Evolutionary conservation across 768 basidiomycete species (phyloP), one percentile per base, ranked within the genome.

Genomic region (Lactarius evosmus): DNA sequence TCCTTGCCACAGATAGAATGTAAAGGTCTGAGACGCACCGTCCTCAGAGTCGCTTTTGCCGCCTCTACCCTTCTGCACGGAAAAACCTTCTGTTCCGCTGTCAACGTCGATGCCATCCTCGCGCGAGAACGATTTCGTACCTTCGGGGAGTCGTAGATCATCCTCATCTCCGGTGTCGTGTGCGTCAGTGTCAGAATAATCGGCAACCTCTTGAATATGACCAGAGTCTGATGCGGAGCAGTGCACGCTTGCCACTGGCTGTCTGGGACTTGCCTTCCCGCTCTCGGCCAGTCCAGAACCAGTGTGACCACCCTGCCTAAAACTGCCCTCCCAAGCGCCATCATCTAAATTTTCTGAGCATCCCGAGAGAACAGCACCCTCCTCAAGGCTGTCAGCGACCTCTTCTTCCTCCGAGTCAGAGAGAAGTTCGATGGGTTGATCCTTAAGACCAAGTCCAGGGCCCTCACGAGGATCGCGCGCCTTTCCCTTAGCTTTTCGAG

Each of bases 341-440:
- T 70, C 82, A 73, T 86, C 85, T 0, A 85, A 84, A 69, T 85
- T 83, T 57, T 86, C 81, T 8, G 85, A 84, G 69, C 85, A 83
- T 56, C 86, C 81, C 9, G 76, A 64, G 12, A 66, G 64, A 30
- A 58, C 65, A 6, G 60, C 68, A 0, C 69, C 74, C 16, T 50
- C 67, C 16, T 59, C 69, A 29, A 67, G 57, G 27, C 71, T 76
- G 60, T 73, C 67, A 38, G 73, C 72, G 12, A 75, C 75, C 36
- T 72, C 73, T 22, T 70, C 74, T 27, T 69, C 65, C 22, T 75
- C 77, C 14, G 77, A 78, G 57, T 75, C 78, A 40, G 69, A 72
- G 38, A 82, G 77, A 5, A 71, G 65, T 65, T 82, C 80, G 57
- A 85, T 84, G 16, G 83, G 83, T 56, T 80, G 74, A 46, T 74